phyloP scores from a whole-genome alignment of 495 filamentous ascomycete genomes.

The Delitschia confertaspora region DNA sequence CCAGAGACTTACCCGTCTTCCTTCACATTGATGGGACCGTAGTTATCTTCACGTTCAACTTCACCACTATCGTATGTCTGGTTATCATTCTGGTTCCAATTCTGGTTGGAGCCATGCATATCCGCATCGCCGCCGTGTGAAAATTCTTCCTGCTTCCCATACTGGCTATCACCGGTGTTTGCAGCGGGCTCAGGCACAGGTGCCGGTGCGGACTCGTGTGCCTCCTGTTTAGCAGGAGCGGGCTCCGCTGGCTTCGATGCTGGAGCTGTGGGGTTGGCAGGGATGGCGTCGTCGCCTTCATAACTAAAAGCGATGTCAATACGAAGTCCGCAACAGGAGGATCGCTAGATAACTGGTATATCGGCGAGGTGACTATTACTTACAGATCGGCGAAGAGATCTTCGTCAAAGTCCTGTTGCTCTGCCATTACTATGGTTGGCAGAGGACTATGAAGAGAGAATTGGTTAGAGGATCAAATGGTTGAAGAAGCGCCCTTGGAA shows the following conservation, averaged over 20 bases:
- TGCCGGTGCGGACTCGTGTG: too few species aligned
- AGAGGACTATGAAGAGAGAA: too few species aligned
- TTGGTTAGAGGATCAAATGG: too few species aligned
- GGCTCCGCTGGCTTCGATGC: conserved; percentile 6
- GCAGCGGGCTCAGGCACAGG: not conserved
- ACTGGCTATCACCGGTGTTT: not conserved
- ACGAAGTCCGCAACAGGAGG: not conserved
- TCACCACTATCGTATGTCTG: conserved; percentile 26
- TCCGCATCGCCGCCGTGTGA: conserved; percentile 29
- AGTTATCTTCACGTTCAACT: conserved; percentile 40
- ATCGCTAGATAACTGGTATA: not conserved
- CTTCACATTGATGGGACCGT: conserved; percentile 60
- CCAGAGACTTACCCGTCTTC: conserved; percentile 93
- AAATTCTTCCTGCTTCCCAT: not conserved
- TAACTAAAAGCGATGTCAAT: conserved; percentile 48
- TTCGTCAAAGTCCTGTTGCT: conserved; percentile 85
- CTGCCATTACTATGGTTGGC: too few species aligned
- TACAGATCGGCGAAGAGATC: conserved; percentile 98
- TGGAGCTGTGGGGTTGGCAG: conserved; percentile 29
- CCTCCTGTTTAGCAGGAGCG: conserved; percentile 7
- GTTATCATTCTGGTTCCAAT: conserved; percentile 33
- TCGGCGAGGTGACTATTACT: conserved; percentile 33
- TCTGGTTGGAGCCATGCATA: conserved; percentile 35
- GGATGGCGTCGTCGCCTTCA: conserved; percentile 65
- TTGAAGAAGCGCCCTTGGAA: too few species aligned